Conservation (phyloP, 179 eudicot genomes). For the Camellia oleifera region DNA sequence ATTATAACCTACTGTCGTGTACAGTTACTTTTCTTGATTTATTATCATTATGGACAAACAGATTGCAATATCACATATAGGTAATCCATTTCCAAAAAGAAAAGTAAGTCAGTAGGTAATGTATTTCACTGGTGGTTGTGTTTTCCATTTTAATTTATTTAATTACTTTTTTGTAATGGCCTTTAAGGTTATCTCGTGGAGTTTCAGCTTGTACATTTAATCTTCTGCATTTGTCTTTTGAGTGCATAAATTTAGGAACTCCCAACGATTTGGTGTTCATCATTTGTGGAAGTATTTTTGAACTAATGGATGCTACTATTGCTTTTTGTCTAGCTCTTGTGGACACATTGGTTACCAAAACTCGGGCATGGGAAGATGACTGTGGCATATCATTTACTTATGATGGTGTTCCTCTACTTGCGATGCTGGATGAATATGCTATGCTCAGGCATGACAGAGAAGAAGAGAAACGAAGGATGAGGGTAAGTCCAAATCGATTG, state of each 20-base stretch:
- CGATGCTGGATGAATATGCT: constrained; percentile 77
- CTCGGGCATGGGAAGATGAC: constrained; percentile 85
- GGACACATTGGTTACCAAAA: constrained; percentile 73
- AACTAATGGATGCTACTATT: constrained; percentile 9
- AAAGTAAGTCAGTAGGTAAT: not conserved
- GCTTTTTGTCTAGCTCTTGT: constrained; percentile 54
- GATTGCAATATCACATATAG: not conserved
- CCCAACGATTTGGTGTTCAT: not conserved
- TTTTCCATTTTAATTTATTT: not conserved
- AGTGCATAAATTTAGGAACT: not conserved
- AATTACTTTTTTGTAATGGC: no score
- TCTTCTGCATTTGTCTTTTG: not conserved
- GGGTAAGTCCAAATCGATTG: constrained; percentile 46
- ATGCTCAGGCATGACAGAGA: constrained; percentile 87
- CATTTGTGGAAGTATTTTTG: not conserved
- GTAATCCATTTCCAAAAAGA: not conserved
- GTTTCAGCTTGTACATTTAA: not conserved
- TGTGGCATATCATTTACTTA: constrained; percentile 65
- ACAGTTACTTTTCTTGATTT: not conserved
- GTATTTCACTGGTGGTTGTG: not conserved
- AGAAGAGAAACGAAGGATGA: constrained; percentile 83
- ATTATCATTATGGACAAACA: not conserved
- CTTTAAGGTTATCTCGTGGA: not conserved
- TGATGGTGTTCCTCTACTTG: constrained; percentile 81
- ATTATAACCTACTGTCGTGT: not conserved